These are phyloP conservation scores for Hypomontagnella monticulosa DNA, from an alignment of 495 filamentous ascomycete species.

Conservation along the genomic window DNA sequence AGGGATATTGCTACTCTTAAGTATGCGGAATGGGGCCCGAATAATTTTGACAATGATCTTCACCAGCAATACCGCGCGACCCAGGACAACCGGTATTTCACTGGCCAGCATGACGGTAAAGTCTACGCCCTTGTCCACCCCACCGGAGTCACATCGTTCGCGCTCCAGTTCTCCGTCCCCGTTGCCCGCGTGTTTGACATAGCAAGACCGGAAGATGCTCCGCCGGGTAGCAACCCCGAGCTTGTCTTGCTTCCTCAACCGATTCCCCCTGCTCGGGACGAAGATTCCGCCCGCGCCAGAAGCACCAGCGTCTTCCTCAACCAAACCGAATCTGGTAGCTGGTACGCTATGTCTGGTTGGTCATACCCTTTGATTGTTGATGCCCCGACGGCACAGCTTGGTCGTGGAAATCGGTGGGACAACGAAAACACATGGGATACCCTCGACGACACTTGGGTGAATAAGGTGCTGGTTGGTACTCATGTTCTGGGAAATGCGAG, in stretches of 20 bases:
- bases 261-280: constrained; percentile 67
- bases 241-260: constrained; percentile 91
- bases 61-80: constrained; percentile 79
- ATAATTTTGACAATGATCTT: constrained; percentile 89
- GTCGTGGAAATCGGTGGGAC: constrained; percentile 66
- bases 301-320: constrained; percentile 84
- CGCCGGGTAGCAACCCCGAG: constrained; percentile 65
- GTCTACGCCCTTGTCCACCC: constrained; percentile 68
- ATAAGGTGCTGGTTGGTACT: constrained; percentile 57
- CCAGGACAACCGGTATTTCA: constrained; percentile 89
- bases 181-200: constrained; percentile 94
- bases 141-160: constrained; percentile 47
- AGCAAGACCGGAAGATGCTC: constrained; percentile 70
- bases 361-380: constrained; percentile 87
- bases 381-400: constrained; percentile 72
- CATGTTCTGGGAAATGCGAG: constrained; percentile 54
- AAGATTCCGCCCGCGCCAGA: constrained; percentile 64
- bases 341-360: constrained; percentile 92
- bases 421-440: constrained; percentile 42
- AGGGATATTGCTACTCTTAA: constrained; percentile 87
- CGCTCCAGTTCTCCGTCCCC: constrained; percentile 78
- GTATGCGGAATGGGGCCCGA: constrained; percentile 95
- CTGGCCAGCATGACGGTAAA: constrained; percentile 85
- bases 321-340: constrained; percentile 81
- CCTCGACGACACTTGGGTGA: constrained; percentile 46